These are phyloP conservation scores for Mortierella alpina DNA, from an alignment of 192 early-diverging fungal genomes.

Conservation along the genomic window DNA sequence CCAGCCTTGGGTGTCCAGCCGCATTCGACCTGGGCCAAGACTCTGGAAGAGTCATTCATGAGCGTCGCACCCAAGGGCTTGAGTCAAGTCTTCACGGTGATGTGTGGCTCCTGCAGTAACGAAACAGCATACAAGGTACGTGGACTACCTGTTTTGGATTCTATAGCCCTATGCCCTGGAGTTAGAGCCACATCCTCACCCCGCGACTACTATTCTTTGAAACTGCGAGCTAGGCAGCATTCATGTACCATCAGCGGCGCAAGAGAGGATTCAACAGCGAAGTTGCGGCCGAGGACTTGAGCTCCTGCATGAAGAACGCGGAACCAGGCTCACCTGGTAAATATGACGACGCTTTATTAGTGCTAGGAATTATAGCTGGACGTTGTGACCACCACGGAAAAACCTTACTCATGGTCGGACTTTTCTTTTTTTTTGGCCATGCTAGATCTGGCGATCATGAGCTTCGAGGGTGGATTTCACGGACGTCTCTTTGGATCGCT, in stretches of 20 bases:
- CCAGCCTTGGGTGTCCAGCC: conserved; percentile 77
- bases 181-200: too few species aligned
- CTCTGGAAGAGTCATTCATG: conserved; percentile 73
- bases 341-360: neutral
- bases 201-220: too few species aligned
- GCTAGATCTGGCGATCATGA: conserved; percentile 69
- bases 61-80: conserved; percentile 72
- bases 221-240: conserved; percentile 57
- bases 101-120: conserved; percentile 81
- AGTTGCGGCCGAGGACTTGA: conserved; percentile 57
- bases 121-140: conserved; percentile 76
- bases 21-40: conserved; percentile 67
- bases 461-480: conserved; percentile 73
- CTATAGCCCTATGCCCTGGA: too few species aligned
- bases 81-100: conserved; percentile 76
- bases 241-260: conserved; percentile 71
- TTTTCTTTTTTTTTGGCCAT: neutral
- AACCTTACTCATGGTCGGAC: neutral
- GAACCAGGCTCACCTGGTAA: conserved; percentile 69
- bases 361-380: neutral
- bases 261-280: conserved; percentile 53
- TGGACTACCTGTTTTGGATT: too few species aligned
- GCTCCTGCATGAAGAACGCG: conserved; percentile 72
- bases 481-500: conserved; percentile 78
- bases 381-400: neutral